phyloP scores from a whole-genome alignment of 176 grass and related monocot species.

The Aegilops speltoides region DNA sequence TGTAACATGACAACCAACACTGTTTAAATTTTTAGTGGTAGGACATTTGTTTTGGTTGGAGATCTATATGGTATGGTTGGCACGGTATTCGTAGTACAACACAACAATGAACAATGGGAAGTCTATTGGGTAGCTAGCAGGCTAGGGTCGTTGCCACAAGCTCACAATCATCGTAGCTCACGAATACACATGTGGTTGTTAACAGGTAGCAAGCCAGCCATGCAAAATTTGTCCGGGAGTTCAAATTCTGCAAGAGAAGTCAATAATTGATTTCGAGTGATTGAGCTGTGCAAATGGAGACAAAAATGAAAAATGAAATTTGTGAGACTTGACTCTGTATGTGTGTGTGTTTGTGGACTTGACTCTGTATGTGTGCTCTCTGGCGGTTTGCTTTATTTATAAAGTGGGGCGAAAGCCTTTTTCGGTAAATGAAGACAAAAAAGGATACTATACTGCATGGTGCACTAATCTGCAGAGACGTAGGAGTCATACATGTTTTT shows the following conservation, averaged over 20 bases:
- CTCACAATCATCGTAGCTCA: background rate
- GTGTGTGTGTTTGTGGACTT: too few relatives aligned
- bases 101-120: background rate
- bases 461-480: too few relatives aligned
- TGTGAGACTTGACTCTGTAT: too few relatives aligned
- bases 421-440: background rate
- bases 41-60: background rate
- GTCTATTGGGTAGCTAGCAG: background rate
- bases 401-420: too few relatives aligned
- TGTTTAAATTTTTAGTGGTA: background rate
- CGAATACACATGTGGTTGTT: background rate
- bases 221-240: constrained; percentile 1
- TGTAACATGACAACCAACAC: background rate
- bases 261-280: background rate
- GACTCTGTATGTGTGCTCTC: too few relatives aligned
- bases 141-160: background rate
- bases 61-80: background rate
- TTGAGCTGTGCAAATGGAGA: background rate
- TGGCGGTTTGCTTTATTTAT: too few relatives aligned
- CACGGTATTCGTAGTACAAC: background rate
- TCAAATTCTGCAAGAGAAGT: background rate
- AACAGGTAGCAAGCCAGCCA: background rate
- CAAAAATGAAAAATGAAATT: too few relatives aligned
- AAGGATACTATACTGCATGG: too few relatives aligned
- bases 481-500: background rate